Conservation (phyloP, 106 monocot species). For the Vanilla planifolia region DNA sequence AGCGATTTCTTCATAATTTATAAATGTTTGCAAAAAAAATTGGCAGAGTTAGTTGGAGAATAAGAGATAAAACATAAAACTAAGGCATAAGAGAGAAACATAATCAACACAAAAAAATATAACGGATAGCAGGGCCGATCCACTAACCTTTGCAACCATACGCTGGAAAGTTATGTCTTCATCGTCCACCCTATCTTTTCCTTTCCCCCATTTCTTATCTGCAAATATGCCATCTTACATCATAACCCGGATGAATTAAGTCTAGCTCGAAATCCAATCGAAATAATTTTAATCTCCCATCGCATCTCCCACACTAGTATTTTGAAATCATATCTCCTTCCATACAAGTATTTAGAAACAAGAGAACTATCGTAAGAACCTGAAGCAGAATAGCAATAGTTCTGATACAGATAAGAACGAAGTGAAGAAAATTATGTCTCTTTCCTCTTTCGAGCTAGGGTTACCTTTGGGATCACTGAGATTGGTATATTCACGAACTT, state of each 20-base stretch:
- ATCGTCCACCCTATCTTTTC: conserved; percentile 26
- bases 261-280: too few relatives aligned
- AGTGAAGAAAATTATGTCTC: background rate
- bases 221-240: background rate
- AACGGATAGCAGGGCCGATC: conserved; percentile 14
- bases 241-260: background rate
- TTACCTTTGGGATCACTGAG: conserved; percentile 30
- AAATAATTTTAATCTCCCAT: background rate
- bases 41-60: too few relatives aligned
- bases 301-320: background rate
- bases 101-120: too few relatives aligned
- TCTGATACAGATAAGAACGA: background rate
- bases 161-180: conserved; percentile 29
- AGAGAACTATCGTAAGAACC: background rate
- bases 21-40: too few relatives aligned
- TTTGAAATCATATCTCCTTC: background rate
- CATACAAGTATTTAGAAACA: too few relatives aligned
- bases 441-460: background rate
- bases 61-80: too few relatives aligned
- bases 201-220: conserved; percentile 29
- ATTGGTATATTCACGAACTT: conserved; percentile 28
- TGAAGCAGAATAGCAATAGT: too few relatives aligned
- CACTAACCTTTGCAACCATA: conserved; percentile 34
- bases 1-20: too few relatives aligned
- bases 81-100: too few relatives aligned